Percentiles rank a stretch among this genome's conserved stretches.
These are phyloP conservation scores for Clitopilus hobsonii DNA, from an alignment of 768 basidiomycete genomes.

Conservation along the genomic window DNA sequence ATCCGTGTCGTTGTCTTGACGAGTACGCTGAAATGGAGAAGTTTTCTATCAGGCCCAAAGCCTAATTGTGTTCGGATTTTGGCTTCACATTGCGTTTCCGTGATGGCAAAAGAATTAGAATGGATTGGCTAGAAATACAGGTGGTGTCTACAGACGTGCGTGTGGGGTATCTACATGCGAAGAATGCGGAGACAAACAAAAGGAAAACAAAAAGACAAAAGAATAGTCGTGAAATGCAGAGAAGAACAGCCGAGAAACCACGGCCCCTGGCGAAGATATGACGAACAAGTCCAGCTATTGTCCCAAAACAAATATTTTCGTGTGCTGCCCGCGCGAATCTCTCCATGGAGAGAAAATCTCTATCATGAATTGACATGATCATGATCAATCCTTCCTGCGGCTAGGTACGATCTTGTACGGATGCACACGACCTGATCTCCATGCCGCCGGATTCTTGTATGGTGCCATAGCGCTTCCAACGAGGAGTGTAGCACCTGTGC, in stretches of 20 bases:
- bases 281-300: conserved; percentile 1
- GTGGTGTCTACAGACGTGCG: neutral
- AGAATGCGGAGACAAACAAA: neutral
- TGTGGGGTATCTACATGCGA: conserved; percentile 1
- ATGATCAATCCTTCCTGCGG: neutral
- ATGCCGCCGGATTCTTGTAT: neutral
- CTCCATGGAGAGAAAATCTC: too few relatives aligned
- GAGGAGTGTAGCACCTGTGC: neutral
- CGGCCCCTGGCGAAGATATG: neutral
- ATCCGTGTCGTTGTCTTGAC: too few relatives aligned
- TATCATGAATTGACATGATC: too few relatives aligned
- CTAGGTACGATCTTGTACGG: neutral
- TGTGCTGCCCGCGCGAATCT: neutral
- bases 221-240: neutral
- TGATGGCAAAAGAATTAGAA: neutral
- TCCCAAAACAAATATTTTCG: neutral
- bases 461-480: neutral
- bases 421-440: neutral
- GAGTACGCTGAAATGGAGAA: too few relatives aligned
- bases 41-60: too few relatives aligned
- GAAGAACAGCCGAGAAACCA: neutral
- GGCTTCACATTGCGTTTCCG: too few relatives aligned
- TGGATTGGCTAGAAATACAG: neutral
- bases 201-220: neutral
- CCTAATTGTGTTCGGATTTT: too few relatives aligned